Evolutionary conservation across 441 rosid species (phyloP), one percentile per base, ranked within the genome.

Genomic region (Gossypium lobatum): DNA sequence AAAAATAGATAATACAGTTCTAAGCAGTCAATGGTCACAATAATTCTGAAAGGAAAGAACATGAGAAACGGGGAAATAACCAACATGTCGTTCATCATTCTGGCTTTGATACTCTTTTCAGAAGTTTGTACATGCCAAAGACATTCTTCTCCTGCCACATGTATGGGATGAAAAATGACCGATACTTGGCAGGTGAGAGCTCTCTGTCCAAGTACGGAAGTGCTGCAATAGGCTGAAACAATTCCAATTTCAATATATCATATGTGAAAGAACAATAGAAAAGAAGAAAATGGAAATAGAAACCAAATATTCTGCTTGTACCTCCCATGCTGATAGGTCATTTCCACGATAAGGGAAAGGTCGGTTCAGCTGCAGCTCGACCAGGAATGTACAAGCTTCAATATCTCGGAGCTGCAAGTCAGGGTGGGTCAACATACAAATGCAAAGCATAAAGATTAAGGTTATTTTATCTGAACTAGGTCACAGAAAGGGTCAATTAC

Each of bases 291-390:
- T 5, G 42, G 10, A 17, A 9, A 11, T n/a, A 11, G 52, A 34
- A 5, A 6, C 20, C 18, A 55, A 45, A 31, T 18, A 37, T 18
- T 16, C 11, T 2, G 34, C 34, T 13, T 76, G 37, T 83, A 95
- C 99, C 99, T 93, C 93, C 97, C 98, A 95, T 54, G 80, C 86
- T 14, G 93, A 90, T 76, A 87, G 81, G 88, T 95, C 95, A 77
- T 85, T 89, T 81, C 99, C 98, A 21, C 91, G 85, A 20, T 80
- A 83, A 31, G 79, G 78, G 67, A 81, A 84, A 46, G 95, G 97
- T 57, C 95, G 92, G 64, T 86, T 76, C 17, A 95, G 97, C 85
- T 89, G 91, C 76, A 95, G 85, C 88, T 95, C 99, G 2, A 91
- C 87, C 5, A 95, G 85, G 86, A 95, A 95, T 42, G 93, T 89